Evolutionary conservation across 2,329 filamentous ascomycete species (phyloP), one percentile per base, ranked within the genome.

Genomic region (Fusarium nygamai): DNA sequence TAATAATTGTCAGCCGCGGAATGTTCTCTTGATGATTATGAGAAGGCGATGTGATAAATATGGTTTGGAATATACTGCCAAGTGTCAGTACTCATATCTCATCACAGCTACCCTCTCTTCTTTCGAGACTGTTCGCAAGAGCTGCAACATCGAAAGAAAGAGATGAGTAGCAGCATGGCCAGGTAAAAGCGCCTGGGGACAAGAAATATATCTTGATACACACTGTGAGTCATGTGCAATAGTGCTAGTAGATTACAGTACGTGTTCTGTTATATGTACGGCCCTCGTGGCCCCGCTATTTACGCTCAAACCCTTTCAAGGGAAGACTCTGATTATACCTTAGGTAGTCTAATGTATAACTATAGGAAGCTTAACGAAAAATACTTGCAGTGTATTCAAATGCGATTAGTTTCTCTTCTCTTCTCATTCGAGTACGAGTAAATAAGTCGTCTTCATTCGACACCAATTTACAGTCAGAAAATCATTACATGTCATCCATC

Each of bases 401-500:
- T 19, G 14, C 20, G 16, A 39, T 29, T 38, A n/a, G 11, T 19
- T 17, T 13, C 20, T 8, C 34, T 39, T 38, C 24, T 11, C 34
- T 38, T 41, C 20, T 20, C 34, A 39, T 29, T 56, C 22, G 16
- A n/a, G 34, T 19, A 17, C 24, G 51, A 38, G 20, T 6, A 56
- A 41, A 41, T 7, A 20, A 19, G 24, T n/a, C 33, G 10, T 39
- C 34, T 56, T 29, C 24, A 39, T 39, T 56, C 11, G 36, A 29
- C 48, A 43, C 51, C 31, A 57, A 34, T 22, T 13, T 31, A 29
- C 36, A 56, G 31, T 5, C 24, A 56, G 31, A 24, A 33, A 47
- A 33, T 31, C 51, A 38, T 50, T 29, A 54, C 41, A 64, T 24
- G 46, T 64, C 50, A 59, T 67, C 44, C 54, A 58, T 68, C 46